These are phyloP conservation scores for Diaporthe australafricana DNA, from an alignment of 2,329 filamentous ascomycete genomes.

Conservation along the genomic window DNA sequence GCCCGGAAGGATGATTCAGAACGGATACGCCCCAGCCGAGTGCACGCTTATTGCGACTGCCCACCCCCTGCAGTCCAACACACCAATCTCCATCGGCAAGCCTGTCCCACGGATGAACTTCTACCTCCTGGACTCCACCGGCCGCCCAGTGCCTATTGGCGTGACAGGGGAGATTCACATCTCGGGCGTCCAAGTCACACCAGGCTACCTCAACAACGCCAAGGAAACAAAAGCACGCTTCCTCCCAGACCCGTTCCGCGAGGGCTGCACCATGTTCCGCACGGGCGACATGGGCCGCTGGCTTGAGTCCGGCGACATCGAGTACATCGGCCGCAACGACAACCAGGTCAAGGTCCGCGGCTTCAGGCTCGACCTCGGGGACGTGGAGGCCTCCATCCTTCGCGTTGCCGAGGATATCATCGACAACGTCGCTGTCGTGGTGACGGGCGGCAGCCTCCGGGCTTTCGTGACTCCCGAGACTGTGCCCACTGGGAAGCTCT, in stretches of 20 bases:
- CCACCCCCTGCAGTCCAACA: background rate
- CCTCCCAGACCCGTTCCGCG: background rate
- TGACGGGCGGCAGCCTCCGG: background rate
- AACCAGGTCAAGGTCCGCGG: constrained; percentile 9
- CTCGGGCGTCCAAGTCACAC: background rate
- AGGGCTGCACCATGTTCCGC: background rate
- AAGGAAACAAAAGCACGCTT: background rate
- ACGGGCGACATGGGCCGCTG: constrained; percentile 6
- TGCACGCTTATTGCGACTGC: constrained; percentile 1
- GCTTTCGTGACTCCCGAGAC: background rate
- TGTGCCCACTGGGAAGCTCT: background rate
- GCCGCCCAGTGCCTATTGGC: background rate
- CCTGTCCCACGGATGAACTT: constrained; percentile 7
- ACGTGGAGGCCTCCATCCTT: constrained; percentile 1
- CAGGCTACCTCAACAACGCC: constrained; percentile 7
- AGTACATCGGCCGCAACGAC: constrained; percentile 13
- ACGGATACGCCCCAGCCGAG: background rate
- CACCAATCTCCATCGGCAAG: background rate
- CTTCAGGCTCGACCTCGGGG: background rate
- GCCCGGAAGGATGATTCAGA: background rate
- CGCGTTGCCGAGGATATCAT: background rate
- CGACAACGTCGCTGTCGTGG: background rate
- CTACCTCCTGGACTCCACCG: constrained; percentile 6
- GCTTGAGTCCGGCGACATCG: constrained; percentile 7
- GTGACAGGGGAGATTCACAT: background rate